Conservation (phyloP, 1,139 yeast species). For the Suhomyces maxii region DNA sequence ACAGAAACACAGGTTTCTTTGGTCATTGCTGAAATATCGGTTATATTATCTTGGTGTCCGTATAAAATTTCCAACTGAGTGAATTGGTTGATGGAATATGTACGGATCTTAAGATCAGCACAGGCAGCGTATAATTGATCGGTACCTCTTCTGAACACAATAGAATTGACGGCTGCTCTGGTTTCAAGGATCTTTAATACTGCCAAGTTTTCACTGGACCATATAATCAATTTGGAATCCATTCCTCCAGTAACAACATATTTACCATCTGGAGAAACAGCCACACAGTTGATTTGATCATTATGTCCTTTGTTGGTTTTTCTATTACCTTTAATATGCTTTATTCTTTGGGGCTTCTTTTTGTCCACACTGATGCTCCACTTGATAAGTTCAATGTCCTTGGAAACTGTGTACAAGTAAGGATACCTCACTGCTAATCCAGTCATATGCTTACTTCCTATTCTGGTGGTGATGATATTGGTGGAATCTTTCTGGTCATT, state of each 20-base stretch:
- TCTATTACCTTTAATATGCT: slow-evolving; percentile 65
- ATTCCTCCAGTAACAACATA: slow-evolving; percentile 88
- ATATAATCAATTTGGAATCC: slow-evolving; percentile 76
- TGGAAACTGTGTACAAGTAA: slow-evolving; percentile 76
- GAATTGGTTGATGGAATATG: slow-evolving; percentile 81
- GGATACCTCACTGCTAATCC: slow-evolving; percentile 55
- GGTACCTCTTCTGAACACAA: slow-evolving; percentile 75
- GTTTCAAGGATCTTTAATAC: slow-evolving; percentile 78
- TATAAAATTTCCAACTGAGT: slow-evolving; percentile 87
- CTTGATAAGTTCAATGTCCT: slow-evolving; percentile 77
- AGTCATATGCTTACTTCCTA: slow-evolving; percentile 60
- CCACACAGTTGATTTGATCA: slow-evolving; percentile 74
- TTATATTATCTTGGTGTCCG: slow-evolving; percentile 92
- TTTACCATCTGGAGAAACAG: slow-evolving; percentile 85
- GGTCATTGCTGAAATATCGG: slow-evolving; percentile 74
- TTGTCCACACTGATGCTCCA: slow-evolving; percentile 48
- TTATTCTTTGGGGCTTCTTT: slow-evolving; percentile 56
- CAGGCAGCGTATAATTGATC: slow-evolving; percentile 92
- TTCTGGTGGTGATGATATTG: slow-evolving; percentile 46
- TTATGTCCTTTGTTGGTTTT: slow-evolving; percentile 65
- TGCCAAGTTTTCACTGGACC: slow-evolving; percentile 79
- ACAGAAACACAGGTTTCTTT: slow-evolving; percentile 94
- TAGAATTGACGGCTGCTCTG: slow-evolving; percentile 68
- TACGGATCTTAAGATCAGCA: slow-evolving; percentile 86
- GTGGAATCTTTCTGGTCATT: slow-evolving; percentile 40